Base-by-base conservation (phyloP, 139 green algal species). In the Closterium sp. region DNA sequence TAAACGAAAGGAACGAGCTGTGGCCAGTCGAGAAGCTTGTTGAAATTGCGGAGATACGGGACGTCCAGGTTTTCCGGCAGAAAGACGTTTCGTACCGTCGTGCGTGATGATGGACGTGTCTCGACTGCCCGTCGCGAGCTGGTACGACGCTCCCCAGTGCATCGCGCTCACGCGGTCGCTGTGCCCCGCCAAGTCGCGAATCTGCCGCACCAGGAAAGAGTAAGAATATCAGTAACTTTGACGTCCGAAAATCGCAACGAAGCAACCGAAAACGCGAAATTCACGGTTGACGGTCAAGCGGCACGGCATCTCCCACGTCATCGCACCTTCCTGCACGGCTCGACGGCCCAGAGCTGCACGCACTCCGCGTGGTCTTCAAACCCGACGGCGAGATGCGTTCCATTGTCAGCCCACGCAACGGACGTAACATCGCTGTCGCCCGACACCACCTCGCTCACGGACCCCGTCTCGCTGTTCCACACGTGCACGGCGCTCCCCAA, bases 401-500 rank as follows among this genome's bases (percentile, higher is more conserved):
- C 97, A 92, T 99, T 97, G 4, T 95, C 94, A 17, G 96, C 97
- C 98, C 98, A 99, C 45, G 93, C 91, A 6, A 99, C 94, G 86
- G 92, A 96, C 62, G 97, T 97, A 50, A 99, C 94, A 95, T 99
- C 93, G 28, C 79, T 45, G 30, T n/a, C 30, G 19, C 22, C 34
- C n/a, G 29, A 11, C 89, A 96, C 95, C 79, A 99, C 96, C 96
- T 98, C 95, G 90, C 97, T 91, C 89, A 99, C 97, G 86, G 92
- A 93, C 31, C 97, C 97, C 19, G 92, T 97, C 87, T 86, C 94
- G 21, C 97, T 97, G 95, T 99, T 98, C 98, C 98, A 99, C 27
- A 99, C 95, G 96, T 99, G 99, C 4, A 99, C 97, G 4, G 96
- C 95, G 50, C 93, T 89, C 28, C 96, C 97, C n/a, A 99, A 97